Evolutionary conservation across 2,329 filamentous ascomycete genomes (phyloP).

Genomic region (Samsoniella hepiali): DNA sequence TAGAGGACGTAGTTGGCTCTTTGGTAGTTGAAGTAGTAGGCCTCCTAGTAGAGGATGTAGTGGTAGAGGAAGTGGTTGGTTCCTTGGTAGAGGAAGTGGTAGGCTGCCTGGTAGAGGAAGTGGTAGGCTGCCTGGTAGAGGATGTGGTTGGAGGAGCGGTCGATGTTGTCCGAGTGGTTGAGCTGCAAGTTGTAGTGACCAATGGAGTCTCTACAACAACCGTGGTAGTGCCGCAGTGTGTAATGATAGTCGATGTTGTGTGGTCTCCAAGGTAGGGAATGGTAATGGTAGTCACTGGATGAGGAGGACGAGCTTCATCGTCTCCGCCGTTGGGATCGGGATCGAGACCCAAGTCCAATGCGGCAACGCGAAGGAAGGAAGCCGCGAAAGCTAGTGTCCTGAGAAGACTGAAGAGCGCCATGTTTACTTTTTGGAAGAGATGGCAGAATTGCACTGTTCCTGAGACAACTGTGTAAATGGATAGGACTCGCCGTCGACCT

Average conservation of each 20-base stretch:
- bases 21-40: neutral
- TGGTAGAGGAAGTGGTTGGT: neutral
- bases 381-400: neutral
- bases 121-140: neutral
- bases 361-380: neutral
- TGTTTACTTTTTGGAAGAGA: neutral
- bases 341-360: neutral
- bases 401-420: neutral
- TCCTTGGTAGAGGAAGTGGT: neutral
- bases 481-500: neutral
- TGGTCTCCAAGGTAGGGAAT: constrained; percentile 2
- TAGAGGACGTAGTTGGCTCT: neutral
- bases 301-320: neutral
- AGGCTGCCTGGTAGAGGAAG: neutral
- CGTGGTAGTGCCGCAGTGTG: constrained; percentile 1
- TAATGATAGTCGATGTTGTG: constrained; percentile 4
- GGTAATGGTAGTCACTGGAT: neutral
- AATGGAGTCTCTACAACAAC: constrained; percentile 10
- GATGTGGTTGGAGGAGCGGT: neutral
- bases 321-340: neutral
- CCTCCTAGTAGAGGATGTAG: neutral
- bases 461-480: no score
- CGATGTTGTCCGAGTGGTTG: neutral
- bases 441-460: neutral
- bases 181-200: neutral